phyloP scores from a whole-genome alignment of 495 filamentous ascomycete species.

The Emericellopsis terricola region DNA sequence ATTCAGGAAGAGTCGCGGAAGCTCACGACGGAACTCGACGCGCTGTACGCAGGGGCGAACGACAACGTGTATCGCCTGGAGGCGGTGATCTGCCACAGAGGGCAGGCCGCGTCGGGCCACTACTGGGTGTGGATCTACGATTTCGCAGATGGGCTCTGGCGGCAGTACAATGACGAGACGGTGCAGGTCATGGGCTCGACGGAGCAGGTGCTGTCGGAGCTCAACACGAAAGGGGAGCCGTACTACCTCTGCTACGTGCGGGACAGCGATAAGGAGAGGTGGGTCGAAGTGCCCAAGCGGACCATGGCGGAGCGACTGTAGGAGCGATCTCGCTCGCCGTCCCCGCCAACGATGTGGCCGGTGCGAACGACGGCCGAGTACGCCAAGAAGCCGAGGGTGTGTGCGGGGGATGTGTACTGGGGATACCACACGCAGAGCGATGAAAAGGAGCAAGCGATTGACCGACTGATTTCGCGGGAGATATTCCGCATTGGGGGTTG shows the following conservation, averaged over 20 bases:
- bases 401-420: no score
- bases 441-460: no score
- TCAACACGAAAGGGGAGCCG: constrained; percentile 48
- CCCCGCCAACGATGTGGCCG: no score
- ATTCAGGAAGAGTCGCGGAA: constrained; percentile 1
- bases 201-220: constrained; percentile 44
- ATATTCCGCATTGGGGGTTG: no score
- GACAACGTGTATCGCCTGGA: constrained; percentile 65
- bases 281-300: constrained; percentile 35
- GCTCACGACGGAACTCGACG: background rate
- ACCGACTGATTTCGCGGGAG: no score
- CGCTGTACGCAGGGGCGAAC: constrained; percentile 6
- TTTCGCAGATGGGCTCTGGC: constrained; percentile 64
- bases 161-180: constrained; percentile 79
- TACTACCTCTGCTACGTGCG: constrained; percentile 82
- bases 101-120: constrained; percentile 49
- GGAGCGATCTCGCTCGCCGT: no score
- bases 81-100: constrained; percentile 82
- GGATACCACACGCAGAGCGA: no score
- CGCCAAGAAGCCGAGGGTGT: no score
- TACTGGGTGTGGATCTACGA: constrained; percentile 97
- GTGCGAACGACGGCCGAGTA: no score
- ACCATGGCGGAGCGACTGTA: no score
- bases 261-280: constrained; percentile 35
- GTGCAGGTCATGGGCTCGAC: constrained; percentile 44